Evolutionary conservation across 2,329 filamentous ascomycete genomes (phyloP), one percentile per base, ranked within the genome.

Genomic region (Aureobasidium pullulans): DNA sequence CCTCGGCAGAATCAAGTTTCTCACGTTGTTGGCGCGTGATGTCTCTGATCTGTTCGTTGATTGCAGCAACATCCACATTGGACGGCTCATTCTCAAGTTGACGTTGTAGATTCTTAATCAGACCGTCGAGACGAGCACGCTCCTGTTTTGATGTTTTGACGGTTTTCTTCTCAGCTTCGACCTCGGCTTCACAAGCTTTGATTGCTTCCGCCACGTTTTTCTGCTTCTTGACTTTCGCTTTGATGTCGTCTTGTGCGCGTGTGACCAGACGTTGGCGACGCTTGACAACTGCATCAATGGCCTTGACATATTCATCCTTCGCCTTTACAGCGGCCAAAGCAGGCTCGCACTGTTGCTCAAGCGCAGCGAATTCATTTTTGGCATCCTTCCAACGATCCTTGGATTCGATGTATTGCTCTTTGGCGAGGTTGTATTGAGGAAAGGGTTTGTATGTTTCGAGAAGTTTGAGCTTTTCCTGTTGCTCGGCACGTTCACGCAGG

Each of bases 41-140:
- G 49, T 88, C 82, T 71, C 86, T 79, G 71, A 91, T 86, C 63
- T 83, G 83, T 56, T 84, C 81, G 64, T 93, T 94, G 75, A 85
- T 92, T 4, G 83, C 83, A 5, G 80, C 76, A 9, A 83, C 72
- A 68, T 94, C 85, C 67, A 94, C 90, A 6, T 85, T 81, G 0
- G 81, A 76, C 0, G 87, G 85, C 0, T 86, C 84, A 11, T 79
- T 78, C 60, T 84, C 81, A 64, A 84, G 73, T 62, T 83, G 80
- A 5, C 81, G 84, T 68, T 88, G 80, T n/a, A 92, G 74, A 6
- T 76, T 75, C 2, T 79, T 82, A 48, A 96, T 84, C 29, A 74
- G 80, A 44, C 79, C 64, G 43, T 75, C 68, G 19, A 72, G 58
- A 4, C 65, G 62, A 8, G 62, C 53, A 32, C 69, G 60, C 0